These are phyloP conservation scores for Penicillium paneum DNA, from an alignment of 2,329 filamentous ascomycete species.

Conservation along the genomic window DNA sequence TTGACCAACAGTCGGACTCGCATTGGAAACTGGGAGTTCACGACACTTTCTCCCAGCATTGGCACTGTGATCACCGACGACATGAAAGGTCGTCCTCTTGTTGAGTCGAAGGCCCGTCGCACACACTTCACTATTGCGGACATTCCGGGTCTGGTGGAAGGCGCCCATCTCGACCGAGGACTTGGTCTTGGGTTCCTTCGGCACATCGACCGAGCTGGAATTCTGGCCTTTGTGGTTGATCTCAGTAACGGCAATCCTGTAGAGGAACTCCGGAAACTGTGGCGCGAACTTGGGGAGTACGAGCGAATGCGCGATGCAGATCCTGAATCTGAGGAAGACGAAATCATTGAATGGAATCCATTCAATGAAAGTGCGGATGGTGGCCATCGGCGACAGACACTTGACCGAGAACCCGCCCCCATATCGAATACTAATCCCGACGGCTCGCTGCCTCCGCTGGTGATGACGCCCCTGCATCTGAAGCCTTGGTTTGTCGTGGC, in stretches of 20 bases:
- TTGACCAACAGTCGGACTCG: slow-evolving; percentile 85
- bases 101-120: slow-evolving; percentile 54
- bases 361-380: slow-evolving; percentile 28
- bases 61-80: slow-evolving; percentile 92
- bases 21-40: slow-evolving; percentile 94
- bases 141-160: slow-evolving; percentile 89
- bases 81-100: slow-evolving; percentile 68
- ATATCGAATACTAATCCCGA: slow-evolving; percentile 13
- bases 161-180: slow-evolving; percentile 86
- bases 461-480: slow-evolving; percentile 70
- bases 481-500: slow-evolving; percentile 98
- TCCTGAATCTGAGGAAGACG: slow-evolving; percentile 57
- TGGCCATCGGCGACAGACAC: slow-evolving; percentile 8
- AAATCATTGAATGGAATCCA: slow-evolving; percentile 47
- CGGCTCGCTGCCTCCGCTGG: slow-evolving; percentile 45
- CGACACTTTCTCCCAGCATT: slow-evolving; percentile 90
- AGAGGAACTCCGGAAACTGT: slow-evolving; percentile 72
- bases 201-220: slow-evolving; percentile 88
- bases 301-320: slow-evolving; percentile 75
- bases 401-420: slow-evolving; percentile 1
- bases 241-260: slow-evolving; percentile 77
- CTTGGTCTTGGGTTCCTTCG: slow-evolving; percentile 88
- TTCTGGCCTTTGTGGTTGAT: slow-evolving; percentile 92
- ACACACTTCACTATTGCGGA: slow-evolving; percentile 91
- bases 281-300: slow-evolving; percentile 87